These are phyloP conservation scores for Neonectria faginata DNA, from an alignment of 2,329 filamentous ascomycete species.

Conservation along the genomic window DNA sequence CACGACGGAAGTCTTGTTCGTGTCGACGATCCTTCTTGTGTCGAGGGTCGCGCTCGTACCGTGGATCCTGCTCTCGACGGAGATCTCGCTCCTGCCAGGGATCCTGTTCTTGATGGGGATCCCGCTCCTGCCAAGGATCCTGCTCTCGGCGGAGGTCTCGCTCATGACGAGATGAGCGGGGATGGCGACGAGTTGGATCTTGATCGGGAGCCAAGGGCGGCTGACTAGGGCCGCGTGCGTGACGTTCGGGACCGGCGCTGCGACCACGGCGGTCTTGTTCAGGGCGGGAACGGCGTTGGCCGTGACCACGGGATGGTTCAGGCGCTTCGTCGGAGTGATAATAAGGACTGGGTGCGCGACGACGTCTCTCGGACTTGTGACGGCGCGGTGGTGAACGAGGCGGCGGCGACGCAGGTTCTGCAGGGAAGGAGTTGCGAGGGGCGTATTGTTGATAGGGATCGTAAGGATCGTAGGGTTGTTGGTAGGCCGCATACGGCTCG, in stretches of 20 bases:
- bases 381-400: slow-evolving; percentile 37
- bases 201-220: slow-evolving; percentile 34
- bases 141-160: slow-evolving; percentile 17
- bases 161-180: slow-evolving; percentile 34
- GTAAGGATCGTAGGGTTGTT: slow-evolving; percentile 32
- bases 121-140: slow-evolving; percentile 13
- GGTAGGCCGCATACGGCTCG: slow-evolving; percentile 27
- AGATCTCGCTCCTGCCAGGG: slow-evolving; percentile 23
- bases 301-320: slow-evolving; percentile 23
- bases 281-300: slow-evolving; percentile 21
- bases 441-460: slow-evolving; percentile 34
- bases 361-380: slow-evolving; percentile 40
- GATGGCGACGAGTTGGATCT: slow-evolving; percentile 36
- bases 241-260: slow-evolving; percentile 35
- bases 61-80: slow-evolving; percentile 23
- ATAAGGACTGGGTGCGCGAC: slow-evolving; percentile 35
- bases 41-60: slow-evolving; percentile 18
- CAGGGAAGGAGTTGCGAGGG: slow-evolving; percentile 29
- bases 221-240: slow-evolving; percentile 32
- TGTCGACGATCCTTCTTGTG: not conserved
- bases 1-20: slow-evolving; percentile 25
- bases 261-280: slow-evolving; percentile 41
- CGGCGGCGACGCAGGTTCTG: slow-evolving; percentile 7
- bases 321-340: slow-evolving; percentile 34
- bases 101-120: slow-evolving; percentile 27